Base-by-base conservation (phyloP, 2,329 filamentous ascomycete species). In the Blastomyces emzantsi region DNA sequence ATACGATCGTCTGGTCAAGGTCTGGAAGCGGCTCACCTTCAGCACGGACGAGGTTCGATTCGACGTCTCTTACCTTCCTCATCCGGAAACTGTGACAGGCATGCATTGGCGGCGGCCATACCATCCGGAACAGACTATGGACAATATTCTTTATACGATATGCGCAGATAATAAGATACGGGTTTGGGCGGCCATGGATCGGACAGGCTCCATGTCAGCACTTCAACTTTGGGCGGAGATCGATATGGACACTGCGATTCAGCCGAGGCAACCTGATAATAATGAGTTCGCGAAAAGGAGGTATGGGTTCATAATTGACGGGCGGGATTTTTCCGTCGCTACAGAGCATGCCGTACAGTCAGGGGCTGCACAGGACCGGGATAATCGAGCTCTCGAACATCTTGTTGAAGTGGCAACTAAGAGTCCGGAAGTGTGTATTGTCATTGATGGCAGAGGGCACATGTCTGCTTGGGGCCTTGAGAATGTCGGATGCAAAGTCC, bases 381-480 rank as follows among this genome's bases (percentile, higher is more conserved):
- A 88, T 33, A 86, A 88, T 65, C 83, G 90, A 66, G 88, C 90
- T 6, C 79, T 97, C 60, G 88, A 94, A 69, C 90, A 96, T 72
- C 79, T 97, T 5, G 88, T 96, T 54, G 89, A 92, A 68, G 83
- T 97, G 68, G 90, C 91, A 11, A 94, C 93, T 66, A 87, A 88
- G 61, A 89, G 84, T 63, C 90, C 92, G 0, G 94, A 99, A 73
- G 85, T 99, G 2, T 94, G 92, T 68, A 82, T 97, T 30, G 86
- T 93, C 9, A 80, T 96, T 58, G 91, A 97, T 74, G 87, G 87
- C n/a, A 80, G 83, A 58, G 93, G 93, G 0, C 87, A 87, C 67
- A 90, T 97, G 88, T 92, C 90, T 51, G 91, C 90, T 0, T 97
- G 93, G 90, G 93, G 91, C 0, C 78, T 99, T 63, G 92, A 97